phyloP scores from a whole-genome alignment of 2,329 filamentous ascomycete species.

The Parastagonospora avenae region DNA sequence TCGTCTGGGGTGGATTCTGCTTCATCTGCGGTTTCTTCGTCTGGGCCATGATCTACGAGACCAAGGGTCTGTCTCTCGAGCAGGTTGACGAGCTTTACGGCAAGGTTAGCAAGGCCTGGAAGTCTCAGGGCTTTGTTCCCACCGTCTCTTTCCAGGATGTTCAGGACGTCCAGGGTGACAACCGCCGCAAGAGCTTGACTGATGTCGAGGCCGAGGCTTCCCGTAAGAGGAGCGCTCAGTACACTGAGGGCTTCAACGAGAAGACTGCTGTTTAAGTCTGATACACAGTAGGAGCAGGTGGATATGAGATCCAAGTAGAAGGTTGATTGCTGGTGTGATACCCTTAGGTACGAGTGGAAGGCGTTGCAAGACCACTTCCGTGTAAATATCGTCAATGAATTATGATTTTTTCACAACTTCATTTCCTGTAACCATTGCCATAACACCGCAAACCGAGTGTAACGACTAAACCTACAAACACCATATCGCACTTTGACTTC shows the following conservation, averaged over 20 bases:
- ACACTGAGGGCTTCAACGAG: slow-evolving; percentile 29
- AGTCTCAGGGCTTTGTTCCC: slow-evolving; percentile 70
- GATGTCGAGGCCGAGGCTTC: slow-evolving; percentile 37
- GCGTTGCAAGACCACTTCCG: too few species aligned
- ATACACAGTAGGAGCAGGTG: too few species aligned
- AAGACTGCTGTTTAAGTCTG: slow-evolving; percentile 11
- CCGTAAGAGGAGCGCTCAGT: slow-evolving; percentile 42
- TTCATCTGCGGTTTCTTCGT: slow-evolving; percentile 67
- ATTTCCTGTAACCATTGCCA: too few species aligned
- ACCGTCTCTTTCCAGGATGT: slow-evolving; percentile 47
- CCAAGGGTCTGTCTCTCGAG: slow-evolving; percentile 76
- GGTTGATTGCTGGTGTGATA: too few species aligned
- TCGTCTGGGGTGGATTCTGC: slow-evolving; percentile 61
- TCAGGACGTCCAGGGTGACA: slow-evolving; percentile 30
- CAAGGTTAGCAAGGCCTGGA: slow-evolving; percentile 72
- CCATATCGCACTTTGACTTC: too few species aligned
- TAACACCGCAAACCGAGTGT: too few species aligned
- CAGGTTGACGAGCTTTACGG: slow-evolving; percentile 83
- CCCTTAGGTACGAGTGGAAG: too few species aligned
- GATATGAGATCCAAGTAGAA: too few species aligned
- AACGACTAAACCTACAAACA: too few species aligned
- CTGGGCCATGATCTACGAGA: slow-evolving; percentile 77
- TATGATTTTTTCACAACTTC: too few species aligned
- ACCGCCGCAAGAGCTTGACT: slow-evolving; percentile 37
- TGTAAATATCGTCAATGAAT: too few species aligned